These are phyloP conservation scores for Hypoxylon crocopeplum DNA, from an alignment of 495 filamentous ascomycete genomes.

Conservation along the genomic window DNA sequence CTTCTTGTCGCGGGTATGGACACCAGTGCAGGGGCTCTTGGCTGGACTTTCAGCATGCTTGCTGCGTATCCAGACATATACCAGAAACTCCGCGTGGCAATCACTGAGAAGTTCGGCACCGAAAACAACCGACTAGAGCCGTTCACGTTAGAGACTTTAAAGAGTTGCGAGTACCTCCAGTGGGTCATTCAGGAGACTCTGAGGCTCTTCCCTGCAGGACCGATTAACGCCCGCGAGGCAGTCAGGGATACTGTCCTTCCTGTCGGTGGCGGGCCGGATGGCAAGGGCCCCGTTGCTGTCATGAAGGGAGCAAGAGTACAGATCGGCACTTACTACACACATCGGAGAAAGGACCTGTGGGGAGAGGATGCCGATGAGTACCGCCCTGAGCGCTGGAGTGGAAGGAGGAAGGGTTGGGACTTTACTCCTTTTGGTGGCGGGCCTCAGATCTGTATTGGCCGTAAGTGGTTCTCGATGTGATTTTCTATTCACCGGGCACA, in stretches of 20 bases:
- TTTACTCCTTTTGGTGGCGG: slow-evolving; percentile 70
- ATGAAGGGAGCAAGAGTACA: slow-evolving; percentile 14
- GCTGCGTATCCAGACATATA: slow-evolving; percentile 54
- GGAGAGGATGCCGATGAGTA: slow-evolving; percentile 23
- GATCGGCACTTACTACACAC: slow-evolving; percentile 30
- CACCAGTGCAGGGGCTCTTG: slow-evolving; percentile 59
- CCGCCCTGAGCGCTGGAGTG: slow-evolving; percentile 30
- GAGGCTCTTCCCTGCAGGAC: slow-evolving; percentile 42
- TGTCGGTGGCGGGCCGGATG: slow-evolving; percentile 45
- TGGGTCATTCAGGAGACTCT: slow-evolving; percentile 55
- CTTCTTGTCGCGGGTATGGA: slow-evolving; percentile 66
- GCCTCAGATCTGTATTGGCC: slow-evolving; percentile 47
- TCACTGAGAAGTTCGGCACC: slow-evolving; percentile 57
- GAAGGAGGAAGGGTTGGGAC: slow-evolving; percentile 35
- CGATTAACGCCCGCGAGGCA: slow-evolving; percentile 46
- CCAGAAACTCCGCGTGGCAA: slow-evolving; percentile 56
- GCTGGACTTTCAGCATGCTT: slow-evolving; percentile 61
- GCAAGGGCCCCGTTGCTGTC: slow-evolving; percentile 49
- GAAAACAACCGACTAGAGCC: slow-evolving; percentile 35
- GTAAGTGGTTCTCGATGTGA: background rate
- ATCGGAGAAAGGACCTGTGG: slow-evolving; percentile 43
- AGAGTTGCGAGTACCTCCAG: slow-evolving; percentile 51
- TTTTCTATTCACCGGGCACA: background rate
- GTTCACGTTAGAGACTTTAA: slow-evolving; percentile 52
- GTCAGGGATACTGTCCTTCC: slow-evolving; percentile 54